Base-by-base conservation (phyloP, 2,329 filamentous ascomycete genomes). In the Fusarium nurragi region DNA sequence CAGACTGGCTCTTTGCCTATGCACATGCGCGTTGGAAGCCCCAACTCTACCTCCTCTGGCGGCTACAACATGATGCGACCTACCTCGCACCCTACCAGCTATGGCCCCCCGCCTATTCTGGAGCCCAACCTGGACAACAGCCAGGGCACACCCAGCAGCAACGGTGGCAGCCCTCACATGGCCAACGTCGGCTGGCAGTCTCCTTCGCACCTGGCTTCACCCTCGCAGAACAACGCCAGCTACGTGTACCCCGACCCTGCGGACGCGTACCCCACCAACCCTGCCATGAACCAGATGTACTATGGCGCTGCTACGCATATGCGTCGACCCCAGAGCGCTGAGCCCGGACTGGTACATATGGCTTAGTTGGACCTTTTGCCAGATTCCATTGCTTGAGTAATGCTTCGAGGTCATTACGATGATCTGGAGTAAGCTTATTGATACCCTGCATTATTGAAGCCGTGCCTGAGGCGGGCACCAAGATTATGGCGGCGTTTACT, bases 151-250 rank as follows among this genome's bases (percentile, higher is more conserved):
- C 77, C 81, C 46, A 84, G 84, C 53, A 97, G 92, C 74, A 89
- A 86, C n/a, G 88, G 83, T 54, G 91, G 91, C 50, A 97, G 93
- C 76, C 94, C 94, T 47, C 94, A 97, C 77, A 92, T 97, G 88
- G 79, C 81, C 62, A 88, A 85, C 60, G 85, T 92, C 63, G 91
- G 92, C 52, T 97, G 94, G 94, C 91, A 93, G 67, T 96, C 93
- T 6, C 93, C 93, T 5, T 87, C 89, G 3, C 91, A 94, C 68
- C 86, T 88, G 65, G 85, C 86, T 28, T 88, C 93, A 67, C 88
- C 90, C 11, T 90, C 90, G 10, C 90, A 93, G 62, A 78, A 81
- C 40, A 86, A 84, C 40, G 87, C 86, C 46, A 83, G 83, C 64
- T 94, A 93, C 65, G 88, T 91, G 62, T 97, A 96, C 74, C 88